phyloP scores from a whole-genome alignment of 2,329 filamentous ascomycete species.

The Talaromyces amestolkiae region DNA sequence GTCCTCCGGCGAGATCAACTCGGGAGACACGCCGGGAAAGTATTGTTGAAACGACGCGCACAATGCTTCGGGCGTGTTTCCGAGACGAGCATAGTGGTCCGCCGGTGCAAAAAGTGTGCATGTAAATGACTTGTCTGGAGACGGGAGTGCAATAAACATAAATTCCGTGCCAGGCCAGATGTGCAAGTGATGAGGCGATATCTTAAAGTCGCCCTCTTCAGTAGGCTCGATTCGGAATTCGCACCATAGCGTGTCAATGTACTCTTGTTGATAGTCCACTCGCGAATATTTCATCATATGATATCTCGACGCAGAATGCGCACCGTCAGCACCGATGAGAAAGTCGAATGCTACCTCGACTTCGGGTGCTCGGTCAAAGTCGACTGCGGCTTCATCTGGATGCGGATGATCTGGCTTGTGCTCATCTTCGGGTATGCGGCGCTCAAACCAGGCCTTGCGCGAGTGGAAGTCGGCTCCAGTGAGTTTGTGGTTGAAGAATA shows the following conservation, averaged over 20 bases:
- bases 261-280: constrained; percentile 89
- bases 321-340: constrained; percentile 91
- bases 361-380: constrained; percentile 58
- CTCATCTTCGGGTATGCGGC: constrained; percentile 35
- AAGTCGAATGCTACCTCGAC: constrained; percentile 86
- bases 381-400: constrained; percentile 20
- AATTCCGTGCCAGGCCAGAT: constrained; percentile 94
- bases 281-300: constrained; percentile 94
- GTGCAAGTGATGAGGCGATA: constrained; percentile 90
- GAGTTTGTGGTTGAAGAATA: constrained; percentile 92
- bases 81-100: constrained; percentile 65
- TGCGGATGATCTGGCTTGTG: constrained; percentile 21
- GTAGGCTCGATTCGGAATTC: constrained; percentile 77
- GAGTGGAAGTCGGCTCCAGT: constrained; percentile 80
- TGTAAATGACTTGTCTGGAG: constrained; percentile 86
- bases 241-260: constrained; percentile 96
- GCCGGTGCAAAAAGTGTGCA: constrained; percentile 89
- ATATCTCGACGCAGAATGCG: constrained; percentile 85
- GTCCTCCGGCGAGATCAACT: constrained; percentile 58
- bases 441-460: constrained; percentile 85
- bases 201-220: constrained; percentile 60
- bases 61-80: constrained; percentile 62
- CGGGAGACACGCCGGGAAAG: constrained; percentile 77
- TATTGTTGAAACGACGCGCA: constrained; percentile 82
- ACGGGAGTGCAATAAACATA: constrained; percentile 97